A percentile compares a stretch with the other conserved stretches of the same genome.
Conservation (phyloP, 495 filamentous ascomycete species). For the Tetracladium marchalianum region DNA sequence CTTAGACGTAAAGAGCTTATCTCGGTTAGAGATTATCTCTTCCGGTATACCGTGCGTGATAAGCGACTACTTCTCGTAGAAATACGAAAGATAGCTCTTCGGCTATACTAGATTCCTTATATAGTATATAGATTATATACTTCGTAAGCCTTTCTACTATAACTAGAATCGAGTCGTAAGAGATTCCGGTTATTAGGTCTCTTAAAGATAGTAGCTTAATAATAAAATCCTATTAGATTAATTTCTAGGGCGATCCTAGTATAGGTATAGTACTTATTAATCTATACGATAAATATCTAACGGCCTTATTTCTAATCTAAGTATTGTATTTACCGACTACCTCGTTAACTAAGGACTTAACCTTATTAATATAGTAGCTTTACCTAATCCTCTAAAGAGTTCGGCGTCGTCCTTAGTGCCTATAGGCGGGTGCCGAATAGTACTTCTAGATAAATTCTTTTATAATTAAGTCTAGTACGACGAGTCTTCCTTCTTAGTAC, state of each 20-base stretch:
- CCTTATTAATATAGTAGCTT: background rate
- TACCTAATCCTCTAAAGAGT: background rate
- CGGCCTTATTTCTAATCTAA: background rate
- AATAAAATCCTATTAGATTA: slow-evolving; percentile 1
- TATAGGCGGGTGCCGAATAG: background rate
- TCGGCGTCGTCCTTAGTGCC: background rate
- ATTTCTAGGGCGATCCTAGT: background rate
- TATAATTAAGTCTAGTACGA: too few relatives aligned
- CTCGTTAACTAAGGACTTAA: background rate
- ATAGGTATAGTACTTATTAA: background rate
- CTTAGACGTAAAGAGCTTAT: slow-evolving; percentile 12
- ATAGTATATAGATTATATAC: slow-evolving; percentile 6
- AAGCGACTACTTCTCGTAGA: slow-evolving; percentile 3
- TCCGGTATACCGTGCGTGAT: background rate
- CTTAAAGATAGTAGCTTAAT: background rate
- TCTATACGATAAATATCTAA: background rate
- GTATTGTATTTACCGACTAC: background rate
- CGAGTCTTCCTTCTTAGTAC: too few relatives aligned
- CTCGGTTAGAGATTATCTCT: slow-evolving; percentile 2
- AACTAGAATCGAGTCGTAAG: too few relatives aligned
- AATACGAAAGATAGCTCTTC: slow-evolving; percentile 1
- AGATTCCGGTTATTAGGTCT: background rate
- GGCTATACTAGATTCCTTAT: background rate
- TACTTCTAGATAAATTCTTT: too few relatives aligned
- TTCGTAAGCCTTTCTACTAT: slow-evolving; percentile 7